Percentiles rank a stretch among this genome's conserved stretches.
Conservation (phyloP, 1,284 basidiomycete genomes). For the Lentinula novae-zelandiae region DNA sequence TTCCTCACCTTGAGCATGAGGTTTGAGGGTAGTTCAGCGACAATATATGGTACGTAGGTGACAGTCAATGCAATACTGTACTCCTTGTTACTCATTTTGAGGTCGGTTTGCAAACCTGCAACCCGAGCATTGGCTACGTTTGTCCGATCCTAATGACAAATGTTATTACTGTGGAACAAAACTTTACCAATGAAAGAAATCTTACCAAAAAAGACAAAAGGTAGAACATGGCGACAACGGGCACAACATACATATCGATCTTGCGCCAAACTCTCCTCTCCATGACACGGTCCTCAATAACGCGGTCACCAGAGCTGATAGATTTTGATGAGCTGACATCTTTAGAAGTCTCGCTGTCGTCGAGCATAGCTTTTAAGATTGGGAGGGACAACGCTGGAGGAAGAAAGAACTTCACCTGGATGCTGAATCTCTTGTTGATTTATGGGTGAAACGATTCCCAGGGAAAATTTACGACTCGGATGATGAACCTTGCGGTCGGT, state of each 20-base stretch:
- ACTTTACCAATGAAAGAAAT: background rate
- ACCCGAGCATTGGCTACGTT: constrained; percentile 59
- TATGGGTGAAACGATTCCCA: background rate
- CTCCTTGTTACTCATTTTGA: constrained; percentile 49
- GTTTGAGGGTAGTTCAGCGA: constrained; percentile 58
- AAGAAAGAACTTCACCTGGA: background rate
- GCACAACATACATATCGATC: constrained; percentile 21
- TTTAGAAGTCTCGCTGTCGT: constrained; percentile 3
- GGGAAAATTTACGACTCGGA: background rate
- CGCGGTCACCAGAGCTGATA: background rate
- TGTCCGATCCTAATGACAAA: constrained; percentile 33
- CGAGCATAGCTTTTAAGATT: background rate
- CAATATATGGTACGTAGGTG: constrained; percentile 55
- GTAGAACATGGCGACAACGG: constrained; percentile 22
- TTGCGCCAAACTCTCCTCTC: constrained; percentile 22
- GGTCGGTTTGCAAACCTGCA: constrained; percentile 51
- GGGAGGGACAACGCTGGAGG: background rate
- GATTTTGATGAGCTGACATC: background rate
- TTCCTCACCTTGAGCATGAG: constrained; percentile 44
- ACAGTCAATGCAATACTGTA: constrained; percentile 52
- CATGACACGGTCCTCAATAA: constrained; percentile 13
- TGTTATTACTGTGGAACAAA: background rate
- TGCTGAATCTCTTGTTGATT: background rate
- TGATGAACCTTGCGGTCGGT: background rate
- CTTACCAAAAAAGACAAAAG: constrained; percentile 20